Percentiles rank a stretch among this genome's conserved stretches.
phyloP scores from a whole-genome alignment of 345 rosid species.

The Aquilaria malaccensis region DNA sequence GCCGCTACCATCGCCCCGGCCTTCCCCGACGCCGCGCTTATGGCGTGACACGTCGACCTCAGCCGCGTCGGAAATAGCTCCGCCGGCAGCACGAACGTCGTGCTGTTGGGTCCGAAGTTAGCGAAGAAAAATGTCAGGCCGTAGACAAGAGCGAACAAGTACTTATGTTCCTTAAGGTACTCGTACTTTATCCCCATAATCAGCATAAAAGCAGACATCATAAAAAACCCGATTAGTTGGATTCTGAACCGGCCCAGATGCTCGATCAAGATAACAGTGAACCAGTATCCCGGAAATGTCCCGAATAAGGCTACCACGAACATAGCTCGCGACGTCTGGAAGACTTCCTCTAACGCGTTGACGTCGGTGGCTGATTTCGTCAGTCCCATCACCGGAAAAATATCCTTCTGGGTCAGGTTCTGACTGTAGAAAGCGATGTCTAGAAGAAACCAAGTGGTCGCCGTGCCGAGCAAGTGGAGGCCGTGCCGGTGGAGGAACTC shows the following conservation, averaged over 20 bases:
- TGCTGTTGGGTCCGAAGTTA: constrained; percentile 6
- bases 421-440: constrained; percentile 20
- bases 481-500: constrained; percentile 19
- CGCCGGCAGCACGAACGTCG: constrained; percentile 11
- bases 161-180: constrained; percentile 6
- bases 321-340: constrained; percentile 15
- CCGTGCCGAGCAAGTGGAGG: constrained; percentile 22
- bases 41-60: constrained; percentile 14
- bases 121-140: constrained; percentile 4
- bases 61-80: constrained; percentile 14
- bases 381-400: constrained; percentile 22
- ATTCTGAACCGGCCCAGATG: constrained; percentile 20
- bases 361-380: constrained; percentile 11
- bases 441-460: constrained; percentile 18
- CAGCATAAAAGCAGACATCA: constrained; percentile 26
- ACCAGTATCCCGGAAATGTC: constrained; percentile 28
- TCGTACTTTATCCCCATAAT: constrained; percentile 22
- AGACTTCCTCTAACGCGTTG: constrained; percentile 22
- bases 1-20: constrained; percentile 11
- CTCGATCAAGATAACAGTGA: constrained; percentile 22
- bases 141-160: constrained; percentile 10
- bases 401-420: constrained; percentile 25
- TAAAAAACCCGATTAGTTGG: constrained; percentile 21
- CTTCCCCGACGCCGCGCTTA: constrained; percentile 10
- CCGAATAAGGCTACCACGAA: constrained; percentile 19